A percentile compares a stretch with the other conserved stretches of the same genome.
Evolutionary conservation across 208 protist species (phyloP).

Genomic region (Crithidia sp.): DNA sequence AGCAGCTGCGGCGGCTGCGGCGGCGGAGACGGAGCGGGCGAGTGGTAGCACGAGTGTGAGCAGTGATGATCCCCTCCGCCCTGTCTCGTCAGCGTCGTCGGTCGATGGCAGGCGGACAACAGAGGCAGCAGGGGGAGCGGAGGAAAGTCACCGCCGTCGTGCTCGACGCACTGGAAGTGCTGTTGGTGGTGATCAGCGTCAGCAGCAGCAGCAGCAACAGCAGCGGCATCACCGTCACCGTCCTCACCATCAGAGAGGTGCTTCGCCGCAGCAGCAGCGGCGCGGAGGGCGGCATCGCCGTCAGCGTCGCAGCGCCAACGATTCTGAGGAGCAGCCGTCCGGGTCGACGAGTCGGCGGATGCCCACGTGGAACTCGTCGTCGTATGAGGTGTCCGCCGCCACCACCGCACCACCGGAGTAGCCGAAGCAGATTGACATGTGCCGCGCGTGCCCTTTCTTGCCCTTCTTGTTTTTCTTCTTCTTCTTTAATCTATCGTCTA

Average conservation of each 20-base stretch:
- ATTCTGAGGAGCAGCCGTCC: neutral
- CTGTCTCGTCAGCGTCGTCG: too few species aligned
- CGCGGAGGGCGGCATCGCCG: neutral
- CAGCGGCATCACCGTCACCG: neutral
- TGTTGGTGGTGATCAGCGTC: too few species aligned
- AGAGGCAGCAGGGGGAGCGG: too few species aligned
- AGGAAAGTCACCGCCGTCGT: too few species aligned
- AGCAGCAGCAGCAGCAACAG: neutral
- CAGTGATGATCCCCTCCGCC: too few species aligned
- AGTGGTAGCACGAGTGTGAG: neutral
- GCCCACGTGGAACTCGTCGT: constrained; percentile 3
- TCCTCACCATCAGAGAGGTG: neutral
- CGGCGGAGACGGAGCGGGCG: neutral
- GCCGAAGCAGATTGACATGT: too few species aligned
- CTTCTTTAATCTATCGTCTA: neutral
- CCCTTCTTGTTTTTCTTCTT: neutral
- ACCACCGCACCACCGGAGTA: constrained; percentile 16
- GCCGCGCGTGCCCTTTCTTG: too few species aligned
- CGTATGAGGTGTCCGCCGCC: constrained; percentile 15
- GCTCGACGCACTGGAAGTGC: too few species aligned
- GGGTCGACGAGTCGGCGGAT: neutral
- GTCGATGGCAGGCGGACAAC: too few species aligned
- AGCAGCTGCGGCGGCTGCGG: neutral
- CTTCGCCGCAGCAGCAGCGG: neutral
- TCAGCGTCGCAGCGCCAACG: neutral